Evolutionary conservation across 2,329 filamentous ascomycete species (phyloP), one percentile per base, ranked within the genome.

Genomic region (Gaeumannomyces tritici): DNA sequence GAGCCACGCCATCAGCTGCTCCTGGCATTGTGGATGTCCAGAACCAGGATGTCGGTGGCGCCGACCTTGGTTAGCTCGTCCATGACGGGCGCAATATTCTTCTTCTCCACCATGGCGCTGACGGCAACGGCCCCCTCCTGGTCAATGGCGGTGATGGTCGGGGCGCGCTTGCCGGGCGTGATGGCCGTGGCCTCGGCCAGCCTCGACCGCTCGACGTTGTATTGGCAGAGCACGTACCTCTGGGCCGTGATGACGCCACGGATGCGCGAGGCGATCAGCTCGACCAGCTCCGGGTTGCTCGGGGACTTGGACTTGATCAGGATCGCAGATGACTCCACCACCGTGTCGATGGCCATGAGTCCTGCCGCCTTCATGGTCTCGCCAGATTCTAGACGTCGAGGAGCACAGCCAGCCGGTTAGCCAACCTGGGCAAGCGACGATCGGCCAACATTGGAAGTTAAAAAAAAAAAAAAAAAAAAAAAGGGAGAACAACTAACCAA

Each of bases 321-420:
- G 59, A 97, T 89, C 35, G 95, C 93, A 24, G 89, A 90, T 62
- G 89, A 93, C 63, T 91, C 87, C 61, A 97, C 83, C 29, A 99
- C 92, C 2, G 95, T 99, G 69, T 95, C 92, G 69, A 98, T 97
- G 63, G 93, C 89, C 77, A 92, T 93, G 60, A 99, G 83, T 28
- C 95, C 95, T 56, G 93, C 93, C 26, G 93, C 95, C 71, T 90
- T 89, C 95, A 99, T 99, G 0, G 95, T 99, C 77, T 98, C 93
- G 63, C 95, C 95, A 26, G 95, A 98, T 80, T 99, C 93, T 95
- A 68, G 26, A 60, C 6, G 24, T 8, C 8, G 35, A 4, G 35
- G 21, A 13, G 1, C 18, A 7, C 6, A 2, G 21, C 18, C 3
- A 9, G 15, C 42, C 2, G 42, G 42, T 51, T 8, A n/a, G 42